Base-by-base conservation (phyloP, 495 filamentous ascomycete genomes). In the Acidiella bohemica region DNA sequence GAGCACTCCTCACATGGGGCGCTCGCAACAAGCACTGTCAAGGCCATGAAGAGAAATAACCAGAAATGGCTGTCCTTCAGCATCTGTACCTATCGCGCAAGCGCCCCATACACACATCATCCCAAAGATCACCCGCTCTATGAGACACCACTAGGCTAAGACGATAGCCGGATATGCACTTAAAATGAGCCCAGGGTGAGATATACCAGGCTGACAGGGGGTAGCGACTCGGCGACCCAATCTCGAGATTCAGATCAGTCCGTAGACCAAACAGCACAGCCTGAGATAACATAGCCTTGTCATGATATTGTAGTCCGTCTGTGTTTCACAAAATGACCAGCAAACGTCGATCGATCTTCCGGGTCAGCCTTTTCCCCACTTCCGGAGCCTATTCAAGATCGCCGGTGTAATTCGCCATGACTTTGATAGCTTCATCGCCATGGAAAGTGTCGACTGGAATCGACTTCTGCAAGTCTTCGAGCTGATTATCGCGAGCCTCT, bases 271-370 rank as follows among this genome's bases (percentile, higher is more conserved):
- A 39, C 8, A 29, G 4, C n/a, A 27, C 40, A 29, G 61, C 61
- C 31, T 61, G 58, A 2, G 53, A 52, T 22, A 62, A 34, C 58
- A 64, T 61, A 10, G 59, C 58, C 45, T 64, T 64, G 47, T 64
- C 61, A 45, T 64, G 62, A 36, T 59, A 62, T 34, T 59, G 56
- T 0, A 57, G 56, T 10, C 53, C 60, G 43, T 71, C 70, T 14
- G 70, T 72, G 0, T 64, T 56, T 13, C 64, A 66, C 13, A 75
- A 59, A 6, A 75, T 54, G 7, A 67, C 64, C 25, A 73, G 49
- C 21, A 75, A 58, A 3, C 60, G 56, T 5, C 65, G 54, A 43
- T 77, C 62, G 24, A 66, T 54, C 46, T 56, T 64, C 18, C 58
- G 53, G 1, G 53, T 39, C 19, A 64, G 44, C 41, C 49, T 57